Evolutionary conservation across 164 flowering plant species (phyloP).

Genomic region (Berberis vulgaris): DNA sequence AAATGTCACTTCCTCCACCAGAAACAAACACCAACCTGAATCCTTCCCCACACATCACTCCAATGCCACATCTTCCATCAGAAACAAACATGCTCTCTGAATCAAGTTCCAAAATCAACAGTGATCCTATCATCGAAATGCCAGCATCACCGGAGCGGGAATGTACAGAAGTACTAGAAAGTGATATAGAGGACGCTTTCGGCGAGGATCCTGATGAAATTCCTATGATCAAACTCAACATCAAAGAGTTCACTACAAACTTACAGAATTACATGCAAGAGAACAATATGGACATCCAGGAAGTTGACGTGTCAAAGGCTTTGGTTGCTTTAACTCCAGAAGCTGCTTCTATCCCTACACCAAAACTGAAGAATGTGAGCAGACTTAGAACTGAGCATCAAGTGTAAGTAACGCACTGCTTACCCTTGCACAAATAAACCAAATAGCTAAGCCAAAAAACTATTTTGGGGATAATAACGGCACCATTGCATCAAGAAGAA

Average conservation of each 20-base stretch:
- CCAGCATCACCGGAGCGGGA: slow-evolving; percentile 51
- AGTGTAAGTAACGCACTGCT: background rate
- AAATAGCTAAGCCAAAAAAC: background rate
- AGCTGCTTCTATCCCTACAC: background rate
- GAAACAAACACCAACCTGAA: slow-evolving; percentile 13
- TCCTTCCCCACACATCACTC: background rate
- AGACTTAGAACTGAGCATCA: background rate
- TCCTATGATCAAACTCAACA: slow-evolving; percentile 72
- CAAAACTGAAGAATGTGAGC: slow-evolving; percentile 6
- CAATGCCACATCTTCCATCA: slow-evolving; percentile 26
- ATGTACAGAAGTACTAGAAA: slow-evolving; percentile 26
- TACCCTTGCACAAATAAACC: background rate
- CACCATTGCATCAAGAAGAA: too few relatives aligned
- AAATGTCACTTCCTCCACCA: slow-evolving; percentile 29
- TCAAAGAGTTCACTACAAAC: slow-evolving; percentile 55
- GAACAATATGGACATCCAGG: slow-evolving; percentile 57
- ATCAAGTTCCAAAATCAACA: slow-evolving; percentile 7
- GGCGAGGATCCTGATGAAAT: slow-evolving; percentile 75
- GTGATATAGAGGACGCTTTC: slow-evolving; percentile 63
- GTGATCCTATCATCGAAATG: slow-evolving; percentile 42
- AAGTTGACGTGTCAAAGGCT: slow-evolving; percentile 66
- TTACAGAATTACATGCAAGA: slow-evolving; percentile 58
- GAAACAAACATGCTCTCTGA: slow-evolving; percentile 15
- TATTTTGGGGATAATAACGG: too few relatives aligned
- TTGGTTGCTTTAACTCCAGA: slow-evolving; percentile 33